A percentile compares a stretch with the other conserved stretches of the same genome.
Evolutionary conservation across 164 flowering plant species (phyloP).

Genomic region (Cinnamomum chago): DNA sequence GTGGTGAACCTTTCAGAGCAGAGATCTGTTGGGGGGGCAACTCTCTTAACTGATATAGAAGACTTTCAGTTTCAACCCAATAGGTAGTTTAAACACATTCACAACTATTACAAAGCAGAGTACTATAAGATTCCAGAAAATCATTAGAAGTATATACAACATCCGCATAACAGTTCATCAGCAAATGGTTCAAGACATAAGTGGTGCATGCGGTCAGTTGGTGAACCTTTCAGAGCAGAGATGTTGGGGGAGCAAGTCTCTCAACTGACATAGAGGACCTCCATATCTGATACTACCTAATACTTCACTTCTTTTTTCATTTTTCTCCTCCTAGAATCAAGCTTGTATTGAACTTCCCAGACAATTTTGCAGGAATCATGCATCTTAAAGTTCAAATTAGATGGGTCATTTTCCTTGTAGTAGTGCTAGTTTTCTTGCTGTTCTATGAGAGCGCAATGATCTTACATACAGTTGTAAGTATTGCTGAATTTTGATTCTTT

Average conservation of each 20-base stretch:
- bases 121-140: conserved; percentile 65
- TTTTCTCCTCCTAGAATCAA: background rate
- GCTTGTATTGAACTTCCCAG: background rate
- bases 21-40: conserved; percentile 23
- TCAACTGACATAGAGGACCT: conserved; percentile 24
- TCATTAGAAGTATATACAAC: conserved; percentile 61
- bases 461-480: too few species aligned
- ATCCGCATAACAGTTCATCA: conserved; percentile 84
- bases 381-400: background rate
- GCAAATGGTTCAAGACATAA: conserved; percentile 96
- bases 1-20: conserved; percentile 61
- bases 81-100: conserved; percentile 61
- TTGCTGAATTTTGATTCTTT: too few species aligned
- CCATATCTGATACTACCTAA: background rate
- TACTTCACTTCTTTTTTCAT: background rate
- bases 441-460: too few species aligned
- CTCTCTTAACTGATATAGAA: conserved; percentile 67
- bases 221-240: conserved; percentile 51
- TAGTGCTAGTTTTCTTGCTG: too few species aligned
- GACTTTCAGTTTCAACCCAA: conserved; percentile 81
- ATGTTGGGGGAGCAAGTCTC: conserved; percentile 16
- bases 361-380: background rate
- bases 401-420: too few species aligned
- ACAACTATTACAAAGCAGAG: conserved; percentile 50
- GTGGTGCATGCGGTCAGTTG: conserved; percentile 96